Percentiles rank a stretch among this genome's conserved stretches.
Conservation (phyloP, 805 yeast species). For the Candida dendrica region DNA sequence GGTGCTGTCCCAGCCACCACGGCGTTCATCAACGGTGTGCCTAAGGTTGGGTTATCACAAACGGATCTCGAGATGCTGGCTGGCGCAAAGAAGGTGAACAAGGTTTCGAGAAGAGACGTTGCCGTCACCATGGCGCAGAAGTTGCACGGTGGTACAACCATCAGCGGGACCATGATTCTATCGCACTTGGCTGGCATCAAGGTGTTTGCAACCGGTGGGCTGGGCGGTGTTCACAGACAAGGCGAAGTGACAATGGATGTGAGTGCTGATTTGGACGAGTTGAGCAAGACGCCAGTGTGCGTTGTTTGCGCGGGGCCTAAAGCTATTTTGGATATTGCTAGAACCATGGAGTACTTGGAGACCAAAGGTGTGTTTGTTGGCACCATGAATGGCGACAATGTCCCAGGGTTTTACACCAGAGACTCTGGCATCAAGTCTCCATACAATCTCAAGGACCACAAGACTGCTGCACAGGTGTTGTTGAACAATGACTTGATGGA, state of each 20-base stretch:
- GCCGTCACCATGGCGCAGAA: slow-evolving; percentile 58
- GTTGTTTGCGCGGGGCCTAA: slow-evolving; percentile 95
- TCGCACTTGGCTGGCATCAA: slow-evolving; percentile 69
- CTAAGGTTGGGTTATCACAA: slow-evolving; percentile 56
- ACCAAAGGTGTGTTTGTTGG: slow-evolving; percentile 87
- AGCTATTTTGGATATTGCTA: slow-evolving; percentile 69
- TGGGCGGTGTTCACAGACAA: slow-evolving; percentile 86
- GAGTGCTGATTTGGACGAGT: slow-evolving; percentile 81
- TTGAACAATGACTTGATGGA: slow-evolving; percentile 40
- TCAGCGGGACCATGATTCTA: slow-evolving; percentile 81
- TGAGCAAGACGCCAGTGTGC: slow-evolving; percentile 74
- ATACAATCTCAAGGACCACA: slow-evolving; percentile 44
- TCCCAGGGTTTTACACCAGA: slow-evolving; percentile 80
- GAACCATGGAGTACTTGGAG: slow-evolving; percentile 81
- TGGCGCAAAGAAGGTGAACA: slow-evolving; percentile 29
- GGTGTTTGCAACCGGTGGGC: slow-evolving; percentile 89
- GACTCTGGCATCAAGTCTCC: slow-evolving; percentile 74
- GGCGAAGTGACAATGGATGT: slow-evolving; percentile 72
- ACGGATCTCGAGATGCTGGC: slow-evolving; percentile 44
- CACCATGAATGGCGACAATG: slow-evolving; percentile 43
- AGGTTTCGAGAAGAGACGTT: slow-evolving; percentile 77
- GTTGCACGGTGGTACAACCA: slow-evolving; percentile 83
- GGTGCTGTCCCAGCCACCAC: slow-evolving; percentile 84
- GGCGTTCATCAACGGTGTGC: slow-evolving; percentile 67
- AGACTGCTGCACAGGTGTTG: slow-evolving; percentile 58